Conservation (phyloP, 192 early-diverging fungal genomes). For the Gaertneriomyces semiglobifer region DNA sequence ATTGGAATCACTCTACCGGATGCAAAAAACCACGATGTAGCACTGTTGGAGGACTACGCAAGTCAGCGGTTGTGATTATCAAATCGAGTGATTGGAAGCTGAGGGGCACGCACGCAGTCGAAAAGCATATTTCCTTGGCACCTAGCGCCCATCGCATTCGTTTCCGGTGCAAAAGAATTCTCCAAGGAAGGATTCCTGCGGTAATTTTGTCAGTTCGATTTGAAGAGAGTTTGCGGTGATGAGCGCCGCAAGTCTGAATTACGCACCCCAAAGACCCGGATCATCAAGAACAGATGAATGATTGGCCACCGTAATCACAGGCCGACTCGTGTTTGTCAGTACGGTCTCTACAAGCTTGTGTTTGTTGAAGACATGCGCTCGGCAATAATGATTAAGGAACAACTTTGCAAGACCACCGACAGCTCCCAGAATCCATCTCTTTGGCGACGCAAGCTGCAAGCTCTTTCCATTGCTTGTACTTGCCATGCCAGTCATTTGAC, state of each 20-base stretch:
- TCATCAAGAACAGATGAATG: conserved; percentile 40
- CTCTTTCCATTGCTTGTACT: not conserved
- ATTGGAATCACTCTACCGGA: conserved; percentile 80
- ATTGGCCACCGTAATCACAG: conserved; percentile 41
- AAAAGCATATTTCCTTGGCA: conserved; percentile 84
- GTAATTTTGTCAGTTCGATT: not conserved
- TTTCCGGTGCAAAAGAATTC: conserved; percentile 26
- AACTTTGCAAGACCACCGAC: conserved; percentile 19
- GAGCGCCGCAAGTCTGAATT: not conserved
- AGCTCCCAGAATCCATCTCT: not conserved
- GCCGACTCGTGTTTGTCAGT: conserved; percentile 14
- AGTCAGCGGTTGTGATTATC: not conserved
- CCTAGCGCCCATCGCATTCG: conserved; percentile 79
- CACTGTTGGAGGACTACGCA: not conserved
- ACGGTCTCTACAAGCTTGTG: conserved; percentile 8
- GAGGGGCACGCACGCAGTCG: conserved; percentile 46
- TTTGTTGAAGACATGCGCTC: conserved; percentile 17
- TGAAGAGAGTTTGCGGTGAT: not conserved
- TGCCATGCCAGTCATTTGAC: no score
- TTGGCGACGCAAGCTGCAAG: conserved; percentile 6
- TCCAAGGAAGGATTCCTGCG: conserved; percentile 29
- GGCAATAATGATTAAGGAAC: conserved; percentile 23
- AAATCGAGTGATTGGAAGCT: not conserved
- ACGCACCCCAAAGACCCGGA: conserved; percentile 32
- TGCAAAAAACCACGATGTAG: conserved; percentile 51